Evolutionary conservation across 164 flowering plant genomes (phyloP), one percentile per base, ranked within the genome.

Genomic region (Vitis rotundifolia): DNA sequence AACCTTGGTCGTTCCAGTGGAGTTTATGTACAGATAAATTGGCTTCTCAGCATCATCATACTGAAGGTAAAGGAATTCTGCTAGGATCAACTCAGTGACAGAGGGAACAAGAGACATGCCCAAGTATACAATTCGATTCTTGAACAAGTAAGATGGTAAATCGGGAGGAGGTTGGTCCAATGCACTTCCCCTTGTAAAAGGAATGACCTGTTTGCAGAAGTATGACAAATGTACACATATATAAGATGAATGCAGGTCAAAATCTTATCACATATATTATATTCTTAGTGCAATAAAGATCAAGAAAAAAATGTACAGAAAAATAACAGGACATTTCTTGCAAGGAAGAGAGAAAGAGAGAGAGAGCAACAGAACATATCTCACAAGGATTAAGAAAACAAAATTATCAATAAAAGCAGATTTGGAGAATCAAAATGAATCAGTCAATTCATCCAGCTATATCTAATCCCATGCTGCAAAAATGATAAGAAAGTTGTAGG

Each of bases 161-260:
- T 95, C 97, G 28, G 99, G 99, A 64, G 99, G 99, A 66, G 97
- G 96, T 70, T 89, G 90, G 85, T 93, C 94, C 89, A 85, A 85
- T 55, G 90, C 94, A 83, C 73, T 88, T 78, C 97, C 97, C 73
- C 86, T 85, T 48, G 82, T 47, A 64, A 86, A 91, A 31, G 99
- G 97, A 79, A 93, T 93, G 19, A 90, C 99, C 99, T 95, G 83
- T 63, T 57, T 77, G 71, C 4, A 79, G 52, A 62, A 61, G 56
- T 37, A 47, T 57, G 2, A 48, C 0, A 57, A 63, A 71, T 5
- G 28, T 9, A 72, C 5, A 12, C 11, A 65, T 22, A 67, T 49
- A 11, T 26, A 12, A n/a, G 47, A n/a, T 31, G 18, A 31, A 2
- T 49, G 15, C 56, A 52, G 44, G 44, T 37, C 44, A 37, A 37